phyloP scores from a whole-genome alignment of 441 rosid genomes.

The Populus hybrid region DNA sequence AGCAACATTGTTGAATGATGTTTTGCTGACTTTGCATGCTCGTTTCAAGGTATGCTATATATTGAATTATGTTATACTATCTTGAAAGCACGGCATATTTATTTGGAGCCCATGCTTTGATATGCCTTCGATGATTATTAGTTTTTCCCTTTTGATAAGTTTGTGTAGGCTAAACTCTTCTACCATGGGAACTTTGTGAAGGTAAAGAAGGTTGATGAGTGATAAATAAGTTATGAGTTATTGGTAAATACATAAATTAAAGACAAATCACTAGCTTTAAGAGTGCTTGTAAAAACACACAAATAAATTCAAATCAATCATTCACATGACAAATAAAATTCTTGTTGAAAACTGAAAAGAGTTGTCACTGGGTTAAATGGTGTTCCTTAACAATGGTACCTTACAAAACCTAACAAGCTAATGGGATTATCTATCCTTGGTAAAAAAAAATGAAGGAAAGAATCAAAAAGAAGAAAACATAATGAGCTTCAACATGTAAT shows the following conservation, averaged over 20 bases:
- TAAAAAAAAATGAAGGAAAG: too few species aligned
- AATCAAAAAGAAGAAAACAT: too few species aligned
- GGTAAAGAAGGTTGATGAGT: not conserved
- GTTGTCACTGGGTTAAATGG: not conserved
- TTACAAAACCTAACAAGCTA: not conserved
- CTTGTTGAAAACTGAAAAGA: not conserved
- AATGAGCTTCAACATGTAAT: too few species aligned
- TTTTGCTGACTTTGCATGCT: conserved; percentile 98
- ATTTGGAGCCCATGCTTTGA: not conserved
- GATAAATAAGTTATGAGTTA: not conserved
- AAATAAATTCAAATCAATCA: not conserved
- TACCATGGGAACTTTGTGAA: not conserved
- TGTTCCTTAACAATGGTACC: not conserved
- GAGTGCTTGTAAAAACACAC: not conserved
- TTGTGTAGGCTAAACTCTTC: not conserved
- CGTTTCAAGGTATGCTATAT: conserved; percentile 83
- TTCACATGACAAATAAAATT: not conserved
- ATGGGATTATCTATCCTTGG: too few species aligned
- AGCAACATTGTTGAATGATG: conserved; percentile 87
- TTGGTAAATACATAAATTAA: not conserved
- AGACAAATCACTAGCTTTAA: not conserved
- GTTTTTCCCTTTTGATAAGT: not conserved
- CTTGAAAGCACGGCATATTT: not conserved
- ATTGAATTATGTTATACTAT: not conserved
- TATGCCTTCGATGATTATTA: not conserved